A percentile compares a stretch with the other conserved stretches of the same genome.
These are phyloP conservation scores for Diaporthe sp. DNA, from an alignment of 2,329 filamentous ascomycete species.

Conservation along the genomic window DNA sequence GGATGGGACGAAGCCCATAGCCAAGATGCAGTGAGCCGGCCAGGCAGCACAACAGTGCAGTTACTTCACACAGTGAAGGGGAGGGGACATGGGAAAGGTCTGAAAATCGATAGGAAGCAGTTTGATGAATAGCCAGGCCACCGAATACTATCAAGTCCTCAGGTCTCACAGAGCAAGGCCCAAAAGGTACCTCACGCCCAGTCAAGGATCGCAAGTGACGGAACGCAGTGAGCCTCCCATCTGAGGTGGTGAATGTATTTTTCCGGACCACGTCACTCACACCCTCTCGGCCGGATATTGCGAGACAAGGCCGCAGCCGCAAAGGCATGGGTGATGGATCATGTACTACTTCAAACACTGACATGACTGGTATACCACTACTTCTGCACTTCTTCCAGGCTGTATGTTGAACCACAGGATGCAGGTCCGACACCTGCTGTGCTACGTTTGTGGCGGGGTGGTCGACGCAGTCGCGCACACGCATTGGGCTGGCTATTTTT, in stretches of 20 bases:
- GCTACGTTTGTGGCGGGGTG: slow-evolving; percentile 15
- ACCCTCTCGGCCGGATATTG: slow-evolving; percentile 7
- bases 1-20: slow-evolving; percentile 1
- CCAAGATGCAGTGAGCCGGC: slow-evolving; percentile 23
- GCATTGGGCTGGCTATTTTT: slow-evolving; percentile 15
- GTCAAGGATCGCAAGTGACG: slow-evolving; percentile 1
- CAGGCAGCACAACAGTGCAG: slow-evolving; percentile 6
- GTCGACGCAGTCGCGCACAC: not conserved
- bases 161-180: slow-evolving; percentile 3
- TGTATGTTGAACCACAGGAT: slow-evolving; percentile 23
- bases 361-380: not conserved
- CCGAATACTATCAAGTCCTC: slow-evolving; percentile 21
- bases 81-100: not conserved
- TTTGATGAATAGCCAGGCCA: slow-evolving; percentile 24
- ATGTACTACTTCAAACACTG: not conserved
- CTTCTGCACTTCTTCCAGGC: not conserved
- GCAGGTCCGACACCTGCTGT: slow-evolving; percentile 34
- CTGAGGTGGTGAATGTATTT: slow-evolving; percentile 3
- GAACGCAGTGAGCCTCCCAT: slow-evolving; percentile 6
- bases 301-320: slow-evolving; percentile 12
- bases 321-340: not conserved
- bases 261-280: slow-evolving; percentile 31
- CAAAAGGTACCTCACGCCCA: not conserved
- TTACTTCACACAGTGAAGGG: not conserved
- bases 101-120: slow-evolving; percentile 20